These are phyloP conservation scores for Exophiala viscosa DNA, from an alignment of 2,329 filamentous ascomycete species.

Conservation along the genomic window DNA sequence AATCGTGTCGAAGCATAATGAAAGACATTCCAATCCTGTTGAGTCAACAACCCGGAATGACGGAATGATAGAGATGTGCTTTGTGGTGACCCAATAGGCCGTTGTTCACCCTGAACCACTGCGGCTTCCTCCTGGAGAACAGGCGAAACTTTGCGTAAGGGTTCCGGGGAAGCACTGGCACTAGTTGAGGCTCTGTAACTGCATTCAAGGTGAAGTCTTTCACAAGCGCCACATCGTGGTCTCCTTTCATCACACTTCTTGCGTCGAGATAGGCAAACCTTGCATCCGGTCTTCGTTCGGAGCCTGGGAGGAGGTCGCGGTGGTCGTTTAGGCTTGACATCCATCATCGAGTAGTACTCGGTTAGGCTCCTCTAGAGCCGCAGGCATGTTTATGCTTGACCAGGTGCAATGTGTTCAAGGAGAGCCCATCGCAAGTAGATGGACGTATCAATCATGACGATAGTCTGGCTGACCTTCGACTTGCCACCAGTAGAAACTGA, in stretches of 20 bases:
- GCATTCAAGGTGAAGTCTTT: slow-evolving; percentile 26
- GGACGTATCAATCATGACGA: too few species aligned
- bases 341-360: background rate
- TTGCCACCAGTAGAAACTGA: too few species aligned
- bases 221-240: slow-evolving; percentile 31
- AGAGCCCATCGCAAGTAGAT: background rate
- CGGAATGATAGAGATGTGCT: slow-evolving; percentile 2
- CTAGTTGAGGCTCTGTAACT: slow-evolving; percentile 21
- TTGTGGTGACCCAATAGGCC: background rate
- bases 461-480: too few species aligned
- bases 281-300: slow-evolving; percentile 24
- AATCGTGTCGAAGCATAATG: slow-evolving; percentile 18
- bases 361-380: too few species aligned
- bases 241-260: slow-evolving; percentile 32
- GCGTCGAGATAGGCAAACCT: slow-evolving; percentile 1
- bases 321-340: background rate
- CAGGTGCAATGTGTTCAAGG: background rate
- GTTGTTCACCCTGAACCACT: too few species aligned
- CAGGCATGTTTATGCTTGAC: background rate
- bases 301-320: slow-evolving; percentile 19
- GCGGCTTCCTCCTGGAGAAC: too few species aligned
- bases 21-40: slow-evolving; percentile 22
- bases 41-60: slow-evolving; percentile 12
- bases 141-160: background rate
- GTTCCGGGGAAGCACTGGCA: background rate